These are phyloP conservation scores for Dioscorea cayenensis DNA, from an alignment of 116 monocot species.

Conservation along the genomic window DNA sequence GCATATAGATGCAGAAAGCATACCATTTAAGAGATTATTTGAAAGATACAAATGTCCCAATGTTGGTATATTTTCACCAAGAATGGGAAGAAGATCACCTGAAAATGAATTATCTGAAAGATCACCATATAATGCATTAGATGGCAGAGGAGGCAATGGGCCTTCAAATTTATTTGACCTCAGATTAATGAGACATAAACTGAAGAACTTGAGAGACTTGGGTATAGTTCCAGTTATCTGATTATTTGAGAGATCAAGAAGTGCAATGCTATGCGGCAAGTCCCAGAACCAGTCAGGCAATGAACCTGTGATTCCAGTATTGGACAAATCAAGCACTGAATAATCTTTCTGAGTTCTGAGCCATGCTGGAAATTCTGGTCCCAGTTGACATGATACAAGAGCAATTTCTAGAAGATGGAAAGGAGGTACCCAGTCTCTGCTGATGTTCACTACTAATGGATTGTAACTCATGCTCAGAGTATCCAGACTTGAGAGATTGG, in stretches of 20 bases:
- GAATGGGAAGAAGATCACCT: background rate
- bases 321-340: background rate
- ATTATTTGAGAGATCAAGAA: background rate
- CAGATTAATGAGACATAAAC: background rate
- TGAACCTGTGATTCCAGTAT: background rate
- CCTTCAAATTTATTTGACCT: background rate
- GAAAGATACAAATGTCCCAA: background rate
- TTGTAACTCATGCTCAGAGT: no score
- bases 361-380: background rate
- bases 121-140: background rate
- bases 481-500: no score
- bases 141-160: background rate
- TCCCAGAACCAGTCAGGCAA: background rate
- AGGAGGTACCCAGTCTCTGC: no score
- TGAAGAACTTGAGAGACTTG: background rate
- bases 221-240: background rate
- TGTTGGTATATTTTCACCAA: background rate
- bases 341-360: background rate
- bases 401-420: background rate
- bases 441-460: no score
- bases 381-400: background rate
- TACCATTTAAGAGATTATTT: slow-evolving; percentile 9
- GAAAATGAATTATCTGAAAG: background rate
- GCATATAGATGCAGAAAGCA: slow-evolving; percentile 16
- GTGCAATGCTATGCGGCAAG: background rate